phyloP scores from a whole-genome alignment of 768 basidiomycete genomes.

The Kwoniella sp. region DNA sequence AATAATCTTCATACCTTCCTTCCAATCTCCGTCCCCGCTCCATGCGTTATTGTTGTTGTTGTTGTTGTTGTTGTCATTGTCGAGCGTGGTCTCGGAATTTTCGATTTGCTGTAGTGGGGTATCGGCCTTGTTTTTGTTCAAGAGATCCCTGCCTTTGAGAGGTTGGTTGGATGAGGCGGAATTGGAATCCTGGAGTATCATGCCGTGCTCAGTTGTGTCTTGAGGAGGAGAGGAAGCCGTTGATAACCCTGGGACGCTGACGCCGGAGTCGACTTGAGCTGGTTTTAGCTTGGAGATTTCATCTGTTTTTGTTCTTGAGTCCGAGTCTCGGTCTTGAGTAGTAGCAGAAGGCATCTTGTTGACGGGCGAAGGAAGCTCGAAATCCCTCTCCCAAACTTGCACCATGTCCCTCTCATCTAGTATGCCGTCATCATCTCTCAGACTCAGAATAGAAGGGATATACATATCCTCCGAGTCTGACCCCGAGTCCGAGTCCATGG shows the following conservation, averaged over 20 bases:
- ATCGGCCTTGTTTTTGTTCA: too few species aligned
- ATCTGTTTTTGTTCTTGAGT: too few species aligned
- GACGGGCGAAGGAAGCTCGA: background rate
- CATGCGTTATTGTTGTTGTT: background rate
- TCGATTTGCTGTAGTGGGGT: too few species aligned
- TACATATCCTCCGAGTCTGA: background rate
- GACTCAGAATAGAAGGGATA: too few species aligned
- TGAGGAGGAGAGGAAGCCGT: too few species aligned
- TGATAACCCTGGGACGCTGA: too few species aligned
- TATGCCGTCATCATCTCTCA: background rate
- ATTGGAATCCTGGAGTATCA: too few species aligned
- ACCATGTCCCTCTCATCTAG: background rate
- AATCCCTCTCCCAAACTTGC: background rate
- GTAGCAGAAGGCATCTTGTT: background rate
- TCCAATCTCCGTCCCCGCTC: background rate
- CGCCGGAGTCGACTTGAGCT: too few species aligned
- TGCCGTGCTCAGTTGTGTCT: too few species aligned
- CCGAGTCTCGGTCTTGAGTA: background rate
- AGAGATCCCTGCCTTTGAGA: too few species aligned
- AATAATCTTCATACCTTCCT: slow-evolving; percentile 14
- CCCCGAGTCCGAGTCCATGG: background rate
- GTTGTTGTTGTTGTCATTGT: background rate
- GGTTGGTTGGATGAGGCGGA: too few species aligned
- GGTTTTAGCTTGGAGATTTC: too few species aligned
- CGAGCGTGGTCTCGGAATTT: background rate